Percentiles rank a stretch among this genome's conserved stretches.
Evolutionary conservation across 192 early-diverging fungal species (phyloP).

Genomic region (Funneliformis geosporum): DNA sequence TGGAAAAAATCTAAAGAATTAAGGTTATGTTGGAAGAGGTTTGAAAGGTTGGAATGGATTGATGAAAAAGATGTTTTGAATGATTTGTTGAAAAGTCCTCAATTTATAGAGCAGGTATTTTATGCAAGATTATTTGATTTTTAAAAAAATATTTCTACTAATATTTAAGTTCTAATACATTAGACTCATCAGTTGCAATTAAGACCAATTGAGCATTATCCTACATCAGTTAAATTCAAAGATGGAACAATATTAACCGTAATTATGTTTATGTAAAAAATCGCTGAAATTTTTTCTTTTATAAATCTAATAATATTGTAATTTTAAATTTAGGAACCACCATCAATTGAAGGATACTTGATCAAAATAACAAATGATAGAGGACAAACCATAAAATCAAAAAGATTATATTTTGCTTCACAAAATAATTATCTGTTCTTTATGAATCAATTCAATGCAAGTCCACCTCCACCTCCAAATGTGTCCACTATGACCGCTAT

Average conservation of each 20-base stretch:
- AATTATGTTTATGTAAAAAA: background rate
- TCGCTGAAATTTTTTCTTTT: background rate
- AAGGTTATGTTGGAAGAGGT: constrained; percentile 44
- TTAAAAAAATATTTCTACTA: no score
- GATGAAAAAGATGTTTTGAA: constrained; percentile 39
- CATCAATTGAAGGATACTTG: background rate
- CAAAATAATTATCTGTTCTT: constrained; percentile 44
- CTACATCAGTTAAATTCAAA: constrained; percentile 23
- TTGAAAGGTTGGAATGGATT: constrained; percentile 44
- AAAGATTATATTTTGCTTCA: constrained; percentile 39
- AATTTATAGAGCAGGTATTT: constrained; percentile 41
- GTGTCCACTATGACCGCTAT: background rate
- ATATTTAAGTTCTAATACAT: background rate
- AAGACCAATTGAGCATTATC: constrained; percentile 42
- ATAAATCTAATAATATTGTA: background rate
- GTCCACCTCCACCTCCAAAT: constrained; percentile 36
- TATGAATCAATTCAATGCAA: constrained; percentile 32
- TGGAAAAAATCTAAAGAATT: constrained; percentile 39
- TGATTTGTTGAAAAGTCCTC: constrained; percentile 37
- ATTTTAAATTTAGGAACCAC: background rate
- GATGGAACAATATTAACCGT: constrained; percentile 16
- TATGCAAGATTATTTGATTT: background rate
- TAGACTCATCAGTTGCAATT: constrained; percentile 43
- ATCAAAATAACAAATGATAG: constrained; percentile 21
- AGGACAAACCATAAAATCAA: constrained; percentile 32